Evolutionary conservation across 1,139 yeast species (phyloP).

Genomic region (Lodderomyces beijingensis): DNA sequence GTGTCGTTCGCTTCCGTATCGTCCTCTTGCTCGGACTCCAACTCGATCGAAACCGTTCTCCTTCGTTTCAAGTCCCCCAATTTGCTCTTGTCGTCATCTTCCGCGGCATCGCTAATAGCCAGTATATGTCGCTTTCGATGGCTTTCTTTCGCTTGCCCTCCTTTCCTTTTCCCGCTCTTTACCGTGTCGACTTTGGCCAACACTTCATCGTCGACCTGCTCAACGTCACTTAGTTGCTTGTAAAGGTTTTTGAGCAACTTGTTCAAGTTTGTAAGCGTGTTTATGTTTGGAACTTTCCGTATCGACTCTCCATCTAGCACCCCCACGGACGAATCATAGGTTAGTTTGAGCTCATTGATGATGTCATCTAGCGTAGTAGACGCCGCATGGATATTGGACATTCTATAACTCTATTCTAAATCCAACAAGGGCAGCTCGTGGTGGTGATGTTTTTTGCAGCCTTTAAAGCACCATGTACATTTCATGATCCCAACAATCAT

Average conservation of each 20-base stretch:
- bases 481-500: no score
- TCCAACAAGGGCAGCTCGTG: no score
- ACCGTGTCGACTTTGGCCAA: conserved; percentile 21
- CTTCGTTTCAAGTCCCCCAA: conserved; percentile 3
- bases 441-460: no score
- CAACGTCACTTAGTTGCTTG: conserved; percentile 45
- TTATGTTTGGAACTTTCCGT: conserved; percentile 42
- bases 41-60: conserved; percentile 2
- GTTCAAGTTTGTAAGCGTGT: conserved; percentile 42
- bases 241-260: conserved; percentile 46
- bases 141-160: conserved; percentile 4
- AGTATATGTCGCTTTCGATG: conserved; percentile 9
- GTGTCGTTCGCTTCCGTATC: conserved; percentile 11
- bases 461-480: no score
- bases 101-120: conserved; percentile 7
- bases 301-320: conserved; percentile 56
- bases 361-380: conserved; percentile 49
- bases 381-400: conserved; percentile 27
- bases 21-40: conserved; percentile 7
- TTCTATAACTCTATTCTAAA: no score
- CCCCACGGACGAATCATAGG: conserved; percentile 58
- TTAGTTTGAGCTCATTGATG: conserved; percentile 47
- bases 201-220: conserved; percentile 39
- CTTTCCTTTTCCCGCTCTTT: conserved; percentile 7
- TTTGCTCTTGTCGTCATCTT: conserved; percentile 5